These are phyloP conservation scores for Hypoxylon lienhwacheense DNA, from an alignment of 495 filamentous ascomycete genomes.

Conservation along the genomic window DNA sequence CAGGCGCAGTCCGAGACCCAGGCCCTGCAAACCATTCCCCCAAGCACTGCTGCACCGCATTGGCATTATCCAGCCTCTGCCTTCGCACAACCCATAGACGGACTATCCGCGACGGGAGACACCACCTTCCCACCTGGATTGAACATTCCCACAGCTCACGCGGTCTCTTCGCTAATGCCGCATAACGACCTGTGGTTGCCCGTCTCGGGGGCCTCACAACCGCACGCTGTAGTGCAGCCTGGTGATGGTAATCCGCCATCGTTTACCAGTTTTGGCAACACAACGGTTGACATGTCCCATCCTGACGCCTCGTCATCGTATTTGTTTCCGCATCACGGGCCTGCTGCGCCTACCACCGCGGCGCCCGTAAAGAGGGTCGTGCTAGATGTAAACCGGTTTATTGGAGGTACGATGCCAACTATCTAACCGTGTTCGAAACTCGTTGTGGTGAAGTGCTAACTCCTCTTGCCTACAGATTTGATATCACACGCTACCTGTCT, in stretches of 20 bases:
- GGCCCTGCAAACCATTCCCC: conserved; percentile 6
- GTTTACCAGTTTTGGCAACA: conserved; percentile 27
- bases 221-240: conserved; percentile 1
- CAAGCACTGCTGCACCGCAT: conserved; percentile 2
- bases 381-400: conserved; percentile 36
- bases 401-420: conserved; percentile 9
- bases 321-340: conserved; percentile 34
- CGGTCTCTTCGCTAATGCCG: background rate
- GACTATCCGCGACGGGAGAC: background rate
- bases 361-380: conserved; percentile 16
- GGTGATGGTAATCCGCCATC: conserved; percentile 10
- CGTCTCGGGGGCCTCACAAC: conserved; percentile 10
- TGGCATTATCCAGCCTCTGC: conserved; percentile 2
- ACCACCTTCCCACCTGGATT: background rate
- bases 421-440: no score
- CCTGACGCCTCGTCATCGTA: conserved; percentile 21
- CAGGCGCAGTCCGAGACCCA: conserved; percentile 6
- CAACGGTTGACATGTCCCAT: conserved; percentile 11
- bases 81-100: background rate
- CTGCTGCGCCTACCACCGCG: background rate
- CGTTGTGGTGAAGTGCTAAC: background rate
- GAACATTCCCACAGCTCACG: background rate
- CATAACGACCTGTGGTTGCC: conserved; percentile 18
- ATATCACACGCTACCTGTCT: conserved; percentile 57
- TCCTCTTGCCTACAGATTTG: conserved; percentile 42